Evolutionary conservation across 306 rosid species (phyloP).

Genomic region (Dalbergia cochinchinensis): DNA sequence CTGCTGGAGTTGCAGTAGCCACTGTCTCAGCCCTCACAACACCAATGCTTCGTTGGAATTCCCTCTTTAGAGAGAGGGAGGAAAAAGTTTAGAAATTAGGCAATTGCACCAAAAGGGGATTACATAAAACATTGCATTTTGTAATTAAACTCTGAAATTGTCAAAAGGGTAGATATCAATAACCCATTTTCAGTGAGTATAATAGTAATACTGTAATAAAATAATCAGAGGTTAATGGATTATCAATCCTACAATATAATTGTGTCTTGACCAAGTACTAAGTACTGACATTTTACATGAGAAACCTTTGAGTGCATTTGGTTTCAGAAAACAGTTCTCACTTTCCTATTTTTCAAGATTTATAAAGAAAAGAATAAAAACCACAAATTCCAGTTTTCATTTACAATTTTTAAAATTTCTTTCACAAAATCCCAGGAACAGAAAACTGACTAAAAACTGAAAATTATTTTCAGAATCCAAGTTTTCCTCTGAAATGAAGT

Average conservation of each 20-base stretch:
- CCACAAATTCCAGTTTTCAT: too few relatives aligned
- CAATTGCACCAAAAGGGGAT: background rate
- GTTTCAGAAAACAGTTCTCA: too few relatives aligned
- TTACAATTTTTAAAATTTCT: too few relatives aligned
- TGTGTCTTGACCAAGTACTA: background rate
- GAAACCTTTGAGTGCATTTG: background rate
- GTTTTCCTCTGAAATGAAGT: background rate
- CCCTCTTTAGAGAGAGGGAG: conserved; percentile 52
- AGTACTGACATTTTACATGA: background rate
- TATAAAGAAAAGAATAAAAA: too few relatives aligned
- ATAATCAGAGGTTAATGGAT: conserved; percentile 9
- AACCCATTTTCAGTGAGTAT: conserved; percentile 17
- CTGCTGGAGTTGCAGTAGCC: conserved; percentile 72
- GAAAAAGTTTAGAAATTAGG: conserved; percentile 26
- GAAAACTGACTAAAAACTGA: too few relatives aligned
- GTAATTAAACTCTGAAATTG: conserved; percentile 13
- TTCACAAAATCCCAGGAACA: too few relatives aligned
- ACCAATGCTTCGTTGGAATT: conserved; percentile 55
- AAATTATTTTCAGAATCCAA: too few relatives aligned
- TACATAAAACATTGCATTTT: conserved; percentile 28
- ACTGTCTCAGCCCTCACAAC: conserved; percentile 75
- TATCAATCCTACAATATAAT: background rate
- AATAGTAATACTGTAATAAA: background rate
- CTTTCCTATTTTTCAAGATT: too few relatives aligned
- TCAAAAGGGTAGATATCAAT: background rate